Conservation (phyloP, 1,139 yeast genomes). For the Nakaseomyces bracarensis region DNA sequence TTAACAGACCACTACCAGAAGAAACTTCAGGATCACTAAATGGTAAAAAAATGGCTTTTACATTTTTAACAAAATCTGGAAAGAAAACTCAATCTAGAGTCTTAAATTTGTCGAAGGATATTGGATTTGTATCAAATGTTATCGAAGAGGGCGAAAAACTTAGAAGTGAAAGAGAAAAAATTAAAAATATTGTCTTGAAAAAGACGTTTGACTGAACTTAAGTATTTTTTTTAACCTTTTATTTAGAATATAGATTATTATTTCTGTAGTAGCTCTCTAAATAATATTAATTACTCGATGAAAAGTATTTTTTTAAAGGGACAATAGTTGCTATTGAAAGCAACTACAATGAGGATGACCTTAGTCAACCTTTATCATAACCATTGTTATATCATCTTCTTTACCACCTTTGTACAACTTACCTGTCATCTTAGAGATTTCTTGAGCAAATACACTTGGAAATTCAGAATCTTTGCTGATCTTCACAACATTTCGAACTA, state of each 20-base stretch:
- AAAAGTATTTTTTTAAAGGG: neutral
- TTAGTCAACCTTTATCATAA: conserved; percentile 53
- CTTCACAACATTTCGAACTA: conserved; percentile 60
- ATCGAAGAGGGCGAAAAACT: conserved; percentile 33
- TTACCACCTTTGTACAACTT: conserved; percentile 81
- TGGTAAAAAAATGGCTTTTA: conserved; percentile 38
- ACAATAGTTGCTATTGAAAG: neutral
- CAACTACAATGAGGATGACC: neutral
- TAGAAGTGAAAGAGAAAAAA: conserved; percentile 33
- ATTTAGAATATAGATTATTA: neutral
- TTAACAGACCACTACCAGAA: neutral
- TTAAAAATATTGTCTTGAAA: conserved; percentile 33
- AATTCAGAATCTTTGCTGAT: conserved; percentile 65
- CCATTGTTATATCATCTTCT: conserved; percentile 86
- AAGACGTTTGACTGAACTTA: conserved; percentile 28
- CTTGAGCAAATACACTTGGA: conserved; percentile 85
- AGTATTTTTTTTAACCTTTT: neutral
- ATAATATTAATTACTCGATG: neutral
- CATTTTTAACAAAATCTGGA: conserved; percentile 46
- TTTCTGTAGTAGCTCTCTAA: neutral
- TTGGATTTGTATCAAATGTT: conserved; percentile 41
- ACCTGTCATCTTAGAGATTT: conserved; percentile 58
- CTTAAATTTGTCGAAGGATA: conserved; percentile 42
- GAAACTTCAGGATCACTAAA: conserved; percentile 1
- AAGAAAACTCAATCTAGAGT: conserved; percentile 40